Evolutionary conservation across 805 yeast species (phyloP), one percentile per base, ranked within the genome.

Genomic region (Komagataella mondaviorum): DNA sequence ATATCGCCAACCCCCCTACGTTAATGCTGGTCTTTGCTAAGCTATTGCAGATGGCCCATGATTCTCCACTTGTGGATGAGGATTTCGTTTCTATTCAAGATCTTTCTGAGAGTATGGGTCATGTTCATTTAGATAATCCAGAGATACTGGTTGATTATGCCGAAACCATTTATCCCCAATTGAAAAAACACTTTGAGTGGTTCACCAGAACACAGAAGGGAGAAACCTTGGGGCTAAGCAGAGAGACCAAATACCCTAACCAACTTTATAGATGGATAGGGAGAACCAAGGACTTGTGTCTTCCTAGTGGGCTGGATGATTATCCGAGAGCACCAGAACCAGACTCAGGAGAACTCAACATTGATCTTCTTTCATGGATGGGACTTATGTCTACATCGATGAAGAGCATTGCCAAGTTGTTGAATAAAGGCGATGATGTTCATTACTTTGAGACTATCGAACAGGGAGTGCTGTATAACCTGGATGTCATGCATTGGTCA

Each of bases 191-290:
- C 63, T 91, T 81, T 63, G 80, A 85, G 51, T 85, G 95, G 91
- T 90, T 89, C 66, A 75, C 91, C 55, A 66, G 68, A 43, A 83
- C 96, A 1, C 99, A 93, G 64, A 68, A 66, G 46, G 98, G 97
- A 2, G 81, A 77, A 54, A 62, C 79, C 8, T 80, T 76, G 8
- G 90, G 84, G 52, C 86, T 86, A 66, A 90, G 78, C 44, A 73
- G 95, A 56, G 69, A 70, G 7, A 68, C 73, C 17, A 68, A 72
- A 18, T 73, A 83, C 4, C 51, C 55, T 3, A 61, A 64, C 6
- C 96, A 89, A 62, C 85, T 81, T 0, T 93, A 85, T 63, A 74
- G 96, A 63, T 93, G 99, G 99, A 77, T 88, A 53, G 99, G 98
- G 4, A 79, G 98, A 57, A 86, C 96, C 0, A 70, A 73, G 18